Evolutionary conservation across 2,329 filamentous ascomycete genomes (phyloP), one percentile per base, ranked within the genome.

Genomic region (Cordyceps tenuipes): DNA sequence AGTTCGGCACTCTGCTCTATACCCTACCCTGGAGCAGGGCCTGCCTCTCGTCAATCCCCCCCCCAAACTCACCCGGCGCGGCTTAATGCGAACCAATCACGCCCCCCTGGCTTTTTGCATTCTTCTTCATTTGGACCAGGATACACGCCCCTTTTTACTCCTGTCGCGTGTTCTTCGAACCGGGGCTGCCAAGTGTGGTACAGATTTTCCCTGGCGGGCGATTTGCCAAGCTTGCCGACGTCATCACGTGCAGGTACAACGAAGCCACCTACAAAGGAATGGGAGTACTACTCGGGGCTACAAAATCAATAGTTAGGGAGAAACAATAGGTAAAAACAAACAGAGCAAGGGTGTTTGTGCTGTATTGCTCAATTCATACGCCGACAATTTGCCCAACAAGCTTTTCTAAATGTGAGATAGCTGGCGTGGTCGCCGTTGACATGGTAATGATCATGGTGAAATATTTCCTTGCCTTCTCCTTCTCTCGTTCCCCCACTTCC

Each of bases 351-450:
- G 4, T 23, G 23, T 56, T 36, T 53, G 49, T 54, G 36, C 41
- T 41, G 53, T 29, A 47, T 57, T 57, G 47, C 50, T 61, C 48
- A 58, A 59, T 54, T 58, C 44, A 58, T 56, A 52, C 60, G 55
- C 54, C 48, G 48, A 48, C 50, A 53, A 26, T 58, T 54, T 54
- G 54, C 48, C 39, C 48, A 61, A 54, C 41, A 58, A 54, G 49
- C 50, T 61, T 61, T 61, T 55, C 43, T 61, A 61, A 58, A 54
- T 48, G 54, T 54, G 54, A 61, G 41, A 61, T 57, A 49, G 58
- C 52, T 44, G 58, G 43, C 58, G 52, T 19, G 54, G 49, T 48
- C 39, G 57, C 48, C 48, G 29, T 59, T 52, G 48, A 52, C 57
- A 59, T 59, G 57, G 55, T 58, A 50, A 58, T 58, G 46, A 58